These are phyloP conservation scores for Backusella parvicylindrica DNA, from an alignment of 192 early-diverging fungal species.

Conservation along the genomic window DNA sequence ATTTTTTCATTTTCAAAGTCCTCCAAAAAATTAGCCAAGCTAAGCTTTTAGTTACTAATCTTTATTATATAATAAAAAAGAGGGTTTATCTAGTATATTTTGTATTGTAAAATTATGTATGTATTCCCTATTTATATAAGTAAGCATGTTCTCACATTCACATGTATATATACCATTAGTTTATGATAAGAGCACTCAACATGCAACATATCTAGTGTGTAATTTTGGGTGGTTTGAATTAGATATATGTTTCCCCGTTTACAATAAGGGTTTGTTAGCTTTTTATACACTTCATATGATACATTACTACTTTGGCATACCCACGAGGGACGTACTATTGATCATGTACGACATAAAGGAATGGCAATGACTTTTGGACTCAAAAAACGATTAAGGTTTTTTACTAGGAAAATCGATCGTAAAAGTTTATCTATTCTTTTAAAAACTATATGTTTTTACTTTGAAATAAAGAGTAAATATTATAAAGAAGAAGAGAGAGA, in stretches of 20 bases:
- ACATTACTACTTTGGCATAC: background rate
- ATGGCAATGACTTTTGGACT: background rate
- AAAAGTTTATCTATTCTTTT: background rate
- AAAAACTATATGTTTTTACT: background rate
- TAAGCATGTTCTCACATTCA: background rate
- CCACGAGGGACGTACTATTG: background rate
- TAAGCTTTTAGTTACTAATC: background rate
- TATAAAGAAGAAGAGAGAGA: background rate
- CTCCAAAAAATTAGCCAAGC: background rate
- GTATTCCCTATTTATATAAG: background rate
- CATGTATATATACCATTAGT: background rate
- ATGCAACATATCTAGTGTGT: background rate
- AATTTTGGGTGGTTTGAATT: background rate
- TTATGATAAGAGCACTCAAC: background rate
- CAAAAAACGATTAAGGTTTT: background rate
- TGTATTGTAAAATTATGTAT: background rate
- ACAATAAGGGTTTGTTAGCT: background rate
- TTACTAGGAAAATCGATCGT: background rate
- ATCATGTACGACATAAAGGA: background rate
- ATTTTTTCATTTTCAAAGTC: background rate
- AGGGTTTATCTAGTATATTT: background rate
- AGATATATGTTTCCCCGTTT: background rate
- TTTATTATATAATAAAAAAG: constrained; percentile 2
- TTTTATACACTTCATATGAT: background rate
- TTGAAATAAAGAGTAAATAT: background rate